These are phyloP conservation scores for Nicotiana rustica DNA, from an alignment of 305 asterid species.

Conservation along the genomic window DNA sequence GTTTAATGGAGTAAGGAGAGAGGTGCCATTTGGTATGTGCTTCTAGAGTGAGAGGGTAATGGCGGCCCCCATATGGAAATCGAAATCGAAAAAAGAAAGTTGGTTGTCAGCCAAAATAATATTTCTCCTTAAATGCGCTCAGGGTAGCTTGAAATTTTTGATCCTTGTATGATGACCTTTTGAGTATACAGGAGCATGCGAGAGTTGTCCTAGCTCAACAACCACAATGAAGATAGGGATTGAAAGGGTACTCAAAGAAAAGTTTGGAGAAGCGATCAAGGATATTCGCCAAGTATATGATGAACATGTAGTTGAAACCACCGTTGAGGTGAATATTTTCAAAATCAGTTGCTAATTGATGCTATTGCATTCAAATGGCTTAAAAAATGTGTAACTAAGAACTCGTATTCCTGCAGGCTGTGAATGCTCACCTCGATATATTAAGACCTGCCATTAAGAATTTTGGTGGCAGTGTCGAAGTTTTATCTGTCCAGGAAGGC, in stretches of 20 bases:
- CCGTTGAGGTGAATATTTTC: constrained; percentile 64
- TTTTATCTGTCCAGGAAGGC: constrained; percentile 68
- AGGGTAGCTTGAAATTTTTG: neutral
- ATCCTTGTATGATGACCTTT: neutral
- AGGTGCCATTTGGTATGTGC: neutral
- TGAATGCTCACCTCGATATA: constrained; percentile 78
- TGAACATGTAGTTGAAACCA: constrained; percentile 54
- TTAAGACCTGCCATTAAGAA: constrained; percentile 89
- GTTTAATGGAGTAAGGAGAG: constrained; percentile 6
- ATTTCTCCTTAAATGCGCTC: neutral
- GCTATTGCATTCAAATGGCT: neutral
- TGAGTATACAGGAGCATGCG: constrained; percentile 72
- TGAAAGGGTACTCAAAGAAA: constrained; percentile 85
- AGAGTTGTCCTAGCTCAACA: constrained; percentile 90
- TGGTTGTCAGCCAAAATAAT: neutral
- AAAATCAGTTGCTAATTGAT: neutral
- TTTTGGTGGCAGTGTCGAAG: constrained; percentile 85
- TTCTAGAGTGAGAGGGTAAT: neutral
- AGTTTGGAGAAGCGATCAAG: constrained; percentile 80
- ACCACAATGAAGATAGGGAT: constrained; percentile 96
- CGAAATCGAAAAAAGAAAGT: neutral
- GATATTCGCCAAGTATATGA: constrained; percentile 76
- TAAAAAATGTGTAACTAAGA: constrained; percentile 2
- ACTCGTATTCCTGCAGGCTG: constrained; percentile 61
- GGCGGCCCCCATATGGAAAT: neutral